Evolutionary conservation across 768 basidiomycete species (phyloP), one percentile per base, ranked within the genome.

Genomic region (Coprinopsis strossmayeri): DNA sequence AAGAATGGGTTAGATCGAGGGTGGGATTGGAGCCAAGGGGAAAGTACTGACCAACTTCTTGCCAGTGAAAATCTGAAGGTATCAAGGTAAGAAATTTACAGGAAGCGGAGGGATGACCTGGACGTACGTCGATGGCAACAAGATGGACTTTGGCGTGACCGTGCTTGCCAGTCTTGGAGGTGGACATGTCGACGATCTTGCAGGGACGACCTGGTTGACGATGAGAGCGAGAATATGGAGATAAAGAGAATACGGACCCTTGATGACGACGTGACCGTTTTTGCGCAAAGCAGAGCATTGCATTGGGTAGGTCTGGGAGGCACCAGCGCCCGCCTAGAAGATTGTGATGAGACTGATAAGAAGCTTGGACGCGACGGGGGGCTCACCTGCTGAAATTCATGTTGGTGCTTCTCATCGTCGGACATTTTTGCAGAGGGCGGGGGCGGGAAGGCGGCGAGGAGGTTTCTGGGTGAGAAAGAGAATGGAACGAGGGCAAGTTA

Each of bases 101-200:
- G 25, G 44, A 51, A 15, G 17, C 7, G 11, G 34, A 10, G 34
- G 42, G 38, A 42, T 23, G 44, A 42, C 32, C 4, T 41, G 40
- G 26, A 81, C 91, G 54, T 64, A 96, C 94, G 72, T 99, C 96
- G 66, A 91, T 89, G 66, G 84, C 96, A 59, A 97, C 81, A 55
- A 99, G 80, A 72, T 98, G 93, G 64, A 98, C 96, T 74, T 98
- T 99, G 69, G 96, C 95, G 76, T 99, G 95, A 61, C 95, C 95
- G 77, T 98, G 95, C 82, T 98, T 98, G 61, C 95, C 94, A 41
- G 93, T 95, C 83, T 98, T 98, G 67, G 94, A 98, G 74, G 94
- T 96, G 55, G 92, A 95, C 94, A 96, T 97, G 68, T 96, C 93
- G 60, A 93, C 84, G 72, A 92, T 92, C 78, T 98, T 98, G 89